Evolutionary conservation across 768 basidiomycete genomes (phyloP).

Genomic region (Russula virescens): DNA sequence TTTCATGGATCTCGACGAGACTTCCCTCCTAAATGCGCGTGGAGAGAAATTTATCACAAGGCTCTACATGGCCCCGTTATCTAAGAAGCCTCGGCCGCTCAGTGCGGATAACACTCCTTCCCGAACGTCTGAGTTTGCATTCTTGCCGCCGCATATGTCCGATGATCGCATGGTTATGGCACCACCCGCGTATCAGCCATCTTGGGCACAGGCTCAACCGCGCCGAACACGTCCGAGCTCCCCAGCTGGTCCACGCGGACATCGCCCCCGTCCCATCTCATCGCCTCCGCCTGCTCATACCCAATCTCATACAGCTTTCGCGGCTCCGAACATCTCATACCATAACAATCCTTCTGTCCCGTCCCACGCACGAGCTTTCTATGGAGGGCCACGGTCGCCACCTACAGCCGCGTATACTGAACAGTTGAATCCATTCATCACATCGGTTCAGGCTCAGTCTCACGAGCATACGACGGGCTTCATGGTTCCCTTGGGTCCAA

Average conservation of each 20-base stretch:
- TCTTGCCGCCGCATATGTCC: conserved; percentile 18
- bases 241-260: conserved; percentile 23
- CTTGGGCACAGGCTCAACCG: conserved; percentile 11
- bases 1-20: conserved; percentile 34
- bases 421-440: conserved; percentile 6
- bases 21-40: conserved; percentile 24
- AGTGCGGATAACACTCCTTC: conserved; percentile 15
- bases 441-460: conserved; percentile 2
- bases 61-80: conserved; percentile 39
- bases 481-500: conserved; percentile 13
- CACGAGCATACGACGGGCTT: conserved; percentile 10
- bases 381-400: conserved; percentile 11
- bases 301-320: not conserved
- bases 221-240: conserved; percentile 23
- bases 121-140: conserved; percentile 2
- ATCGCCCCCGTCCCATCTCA: conserved; percentile 23
- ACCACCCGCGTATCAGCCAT: conserved; percentile 20
- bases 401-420: conserved; percentile 1
- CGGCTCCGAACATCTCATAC: conserved; percentile 2
- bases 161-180: conserved; percentile 16
- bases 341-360: conserved; percentile 8
- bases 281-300: conserved; percentile 21
- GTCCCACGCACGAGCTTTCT: conserved; percentile 3
- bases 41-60: conserved; percentile 36
- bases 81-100: conserved; percentile 28